Evolutionary conservation across 2,329 filamentous ascomycete genomes (phyloP).

Genomic region (Pyrenophora seminiperda): DNA sequence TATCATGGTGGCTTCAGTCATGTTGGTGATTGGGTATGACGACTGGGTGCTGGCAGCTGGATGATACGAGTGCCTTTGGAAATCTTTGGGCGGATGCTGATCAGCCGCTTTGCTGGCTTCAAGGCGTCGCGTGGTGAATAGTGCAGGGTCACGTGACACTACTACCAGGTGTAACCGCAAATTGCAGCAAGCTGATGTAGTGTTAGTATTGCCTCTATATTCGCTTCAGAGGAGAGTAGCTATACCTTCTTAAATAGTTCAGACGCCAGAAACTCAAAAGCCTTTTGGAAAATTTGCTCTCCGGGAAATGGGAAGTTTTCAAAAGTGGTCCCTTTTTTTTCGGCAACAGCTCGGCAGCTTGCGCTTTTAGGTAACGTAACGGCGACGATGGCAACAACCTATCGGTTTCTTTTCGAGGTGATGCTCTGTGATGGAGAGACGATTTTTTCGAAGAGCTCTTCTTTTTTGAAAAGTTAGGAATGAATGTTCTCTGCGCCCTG

Average conservation of each 20-base stretch:
- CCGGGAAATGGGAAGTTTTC: constrained; percentile 20
- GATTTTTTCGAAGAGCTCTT: not conserved
- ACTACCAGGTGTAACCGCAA: constrained; percentile 9
- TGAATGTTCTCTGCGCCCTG: too few species aligned
- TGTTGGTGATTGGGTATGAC: not conserved
- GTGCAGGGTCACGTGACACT: constrained; percentile 17
- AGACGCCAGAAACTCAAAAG: not conserved
- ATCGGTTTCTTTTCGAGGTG: too few species aligned
- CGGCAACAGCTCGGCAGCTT: constrained; percentile 26
- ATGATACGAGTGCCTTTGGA: too few species aligned
- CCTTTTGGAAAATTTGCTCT: not conserved
- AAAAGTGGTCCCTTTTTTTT: constrained; percentile 13
- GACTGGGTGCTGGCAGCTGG: too few species aligned
- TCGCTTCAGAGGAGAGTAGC: not conserved
- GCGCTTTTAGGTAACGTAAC: constrained; percentile 17
- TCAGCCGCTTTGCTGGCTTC: too few species aligned
- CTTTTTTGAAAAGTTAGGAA: too few species aligned
- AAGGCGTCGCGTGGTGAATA: constrained; percentile 6
- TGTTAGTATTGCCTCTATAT: constrained; percentile 16
- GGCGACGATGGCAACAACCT: constrained; percentile 8
- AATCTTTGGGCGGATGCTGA: too few species aligned
- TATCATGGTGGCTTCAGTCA: constrained; percentile 1
- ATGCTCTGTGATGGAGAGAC: too few species aligned
- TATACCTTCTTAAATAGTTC: constrained; percentile 10
- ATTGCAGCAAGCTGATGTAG: constrained; percentile 6